Base-by-base conservation (phyloP, 805 yeast species). In the Candida broadrunensis region DNA sequence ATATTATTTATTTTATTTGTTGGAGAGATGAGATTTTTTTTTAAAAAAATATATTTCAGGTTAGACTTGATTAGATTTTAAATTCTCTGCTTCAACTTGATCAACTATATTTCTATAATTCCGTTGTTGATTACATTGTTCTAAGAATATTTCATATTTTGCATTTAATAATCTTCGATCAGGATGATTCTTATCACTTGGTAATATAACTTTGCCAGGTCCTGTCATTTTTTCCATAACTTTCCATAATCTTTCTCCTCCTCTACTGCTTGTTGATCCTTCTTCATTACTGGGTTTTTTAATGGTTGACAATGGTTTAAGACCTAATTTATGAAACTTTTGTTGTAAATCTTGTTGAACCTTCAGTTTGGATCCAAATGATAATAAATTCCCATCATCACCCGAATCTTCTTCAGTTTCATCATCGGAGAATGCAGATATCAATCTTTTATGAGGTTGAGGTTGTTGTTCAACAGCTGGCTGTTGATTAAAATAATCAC, bases 171-270 rank as follows among this genome's bases (percentile, higher is more conserved):
- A 71, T 50, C 72, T 70, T 53, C 88, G 73, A 61, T 88, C 95
- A 0, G 86, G 80, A 43, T 78, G 76, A 33, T 65, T 63, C 14
- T 56, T 65, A 3, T 76, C 61, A 18, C 79, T 64, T 3, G 99
- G 98, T 47, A 70, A 63, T 30, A 93, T 85, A 11, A 83, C 88
- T 49, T 75, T 74, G 34, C 97, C 98, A 17, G 83, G 79, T 6
- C 95, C 91, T 1, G 96, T 84, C 70, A 90, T 74, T 45, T 75
- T 74, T 49, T 77, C 77, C 99, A 93, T 93, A 29, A 85, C 81
- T 27, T 80, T 78, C 98, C 98, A 91, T 43, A 93, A 70, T 41
- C 72, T 75, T 47, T 80, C 82, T 25, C 87, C 87, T 3, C 78
- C 63, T 31, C 58, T 54, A 20, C n/a, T 25, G 11, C 17, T 17